phyloP scores from a whole-genome alignment of 2,329 filamentous ascomycete genomes.

The Beauveria medogensis region DNA sequence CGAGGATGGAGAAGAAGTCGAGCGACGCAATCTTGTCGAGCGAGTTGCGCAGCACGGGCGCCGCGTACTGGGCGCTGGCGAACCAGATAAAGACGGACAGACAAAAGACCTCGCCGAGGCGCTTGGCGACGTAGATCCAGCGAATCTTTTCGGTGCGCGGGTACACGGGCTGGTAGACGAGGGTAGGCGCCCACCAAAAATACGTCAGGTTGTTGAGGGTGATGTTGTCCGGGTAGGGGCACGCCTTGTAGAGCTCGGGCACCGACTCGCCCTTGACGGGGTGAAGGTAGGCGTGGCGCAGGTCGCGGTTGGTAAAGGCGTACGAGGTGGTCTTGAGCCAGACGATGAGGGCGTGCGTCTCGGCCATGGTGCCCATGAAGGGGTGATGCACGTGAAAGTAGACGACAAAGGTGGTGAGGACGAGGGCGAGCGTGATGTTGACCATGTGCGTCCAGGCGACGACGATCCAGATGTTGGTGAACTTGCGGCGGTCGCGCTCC shows the following conservation, averaged over 20 bases:
- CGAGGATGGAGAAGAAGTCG: conserved; percentile 72
- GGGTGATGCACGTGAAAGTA: conserved; percentile 92
- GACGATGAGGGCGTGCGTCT: conserved; percentile 87
- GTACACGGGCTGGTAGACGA: conserved; percentile 96
- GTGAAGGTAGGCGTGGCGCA: conserved; percentile 83
- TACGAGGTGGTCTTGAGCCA: conserved; percentile 96
- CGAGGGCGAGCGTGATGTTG: conserved; percentile 76
- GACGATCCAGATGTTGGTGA: conserved; percentile 69
- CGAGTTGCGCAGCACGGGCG: conserved; percentile 82
- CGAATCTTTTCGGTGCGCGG: conserved; percentile 74
- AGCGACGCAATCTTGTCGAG: conserved; percentile 78
- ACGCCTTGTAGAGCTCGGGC: conserved; percentile 72
- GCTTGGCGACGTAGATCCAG: conserved; percentile 82
- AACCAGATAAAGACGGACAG: conserved; percentile 92
- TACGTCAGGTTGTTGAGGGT: conserved; percentile 81
- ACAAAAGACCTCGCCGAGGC: conserved; percentile 66
- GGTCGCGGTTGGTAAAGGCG: conserved; percentile 90
- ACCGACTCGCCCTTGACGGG: conserved; percentile 61
- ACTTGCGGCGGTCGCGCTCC: conserved; percentile 55
- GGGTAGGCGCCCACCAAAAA: conserved; percentile 96
- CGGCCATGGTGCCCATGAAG: conserved; percentile 81
- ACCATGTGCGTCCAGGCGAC: conserved; percentile 74
- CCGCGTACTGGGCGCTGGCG: conserved; percentile 86
- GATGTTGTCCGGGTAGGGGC: conserved; percentile 87
- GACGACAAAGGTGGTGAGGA: conserved; percentile 74